Base-by-base conservation (phyloP, 1,139 yeast genomes). In the Geotrichum cucujoidarum region DNA sequence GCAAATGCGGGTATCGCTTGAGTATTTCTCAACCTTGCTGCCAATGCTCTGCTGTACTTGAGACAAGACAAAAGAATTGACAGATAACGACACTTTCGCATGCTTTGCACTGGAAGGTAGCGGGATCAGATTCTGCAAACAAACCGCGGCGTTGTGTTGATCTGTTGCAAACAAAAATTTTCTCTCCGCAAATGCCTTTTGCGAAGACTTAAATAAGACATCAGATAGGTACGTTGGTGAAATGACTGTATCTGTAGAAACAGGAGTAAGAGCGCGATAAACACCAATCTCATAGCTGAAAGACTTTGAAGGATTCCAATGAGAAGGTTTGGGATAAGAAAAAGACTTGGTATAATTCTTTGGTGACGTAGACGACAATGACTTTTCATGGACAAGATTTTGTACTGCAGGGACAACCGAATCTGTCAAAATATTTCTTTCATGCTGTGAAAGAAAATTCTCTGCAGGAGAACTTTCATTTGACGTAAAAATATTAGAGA, bases 111-210 rank as follows among this genome's bases (percentile, higher is more conserved):
- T 53, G 2, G 49, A 47, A 1, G 59, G 51, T 11, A 46, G 43
- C 1, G 59, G 60, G 17, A 57, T 46, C 17, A 60, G 47, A 43
- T 53, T 55, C 17, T 48, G 51, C 29, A 61, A 49, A 10, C 57
- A 54, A 21, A 44, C 45, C 6, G 55, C 31, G 5, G 63, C 63
- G 21, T 48, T 54, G 13, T 59, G 53, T 38, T 51, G 57, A 38
- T 58, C 59, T 32, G 55, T 58, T n/a, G 59, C 63, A 37, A 55
- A 56, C 38, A 58, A 39, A 40, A 55, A 59, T 16, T 54, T 48
- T 11, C 57, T 57, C 11, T 48, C 46, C 3, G 60, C 56, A 31
- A 58, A 46, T 24, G 57, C 49, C 22, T 51, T 50, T n/a, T 57
- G 51, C 31, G 54, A 48, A 8, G 59, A 57, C 30, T 55, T 57